A percentile compares a stretch with the other conserved stretches of the same genome.
Evolutionary conservation across 2,329 filamentous ascomycete species (phyloP).

Genomic region (Pseudogymnoascus sp.): DNA sequence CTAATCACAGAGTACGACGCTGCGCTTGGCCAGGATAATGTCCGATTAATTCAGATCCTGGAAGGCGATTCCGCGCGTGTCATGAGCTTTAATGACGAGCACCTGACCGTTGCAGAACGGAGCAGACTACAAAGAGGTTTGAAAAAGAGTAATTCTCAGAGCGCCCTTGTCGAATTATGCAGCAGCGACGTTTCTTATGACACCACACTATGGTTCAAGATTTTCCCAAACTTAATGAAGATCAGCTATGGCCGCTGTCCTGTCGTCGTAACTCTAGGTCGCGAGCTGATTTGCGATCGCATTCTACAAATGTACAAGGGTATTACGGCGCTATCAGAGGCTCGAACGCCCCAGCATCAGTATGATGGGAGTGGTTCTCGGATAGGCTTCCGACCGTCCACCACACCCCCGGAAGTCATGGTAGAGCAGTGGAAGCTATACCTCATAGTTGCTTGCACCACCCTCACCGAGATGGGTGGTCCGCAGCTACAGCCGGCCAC

Average conservation of each 20-base stretch:
- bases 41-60: slow-evolving; percentile 80
- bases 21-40: slow-evolving; percentile 67
- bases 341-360: slow-evolving; percentile 49
- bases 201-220: slow-evolving; percentile 91
- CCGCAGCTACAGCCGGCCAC: slow-evolving; percentile 48
- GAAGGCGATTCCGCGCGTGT: slow-evolving; percentile 83
- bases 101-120: slow-evolving; percentile 82
- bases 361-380: slow-evolving; percentile 46
- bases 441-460: slow-evolving; percentile 93
- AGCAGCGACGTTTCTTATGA: slow-evolving; percentile 94
- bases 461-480: slow-evolving; percentile 72
- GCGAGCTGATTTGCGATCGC: slow-evolving; percentile 87
- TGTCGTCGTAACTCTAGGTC: slow-evolving; percentile 80
- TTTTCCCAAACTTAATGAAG: slow-evolving; percentile 90
- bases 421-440: slow-evolving; percentile 98
- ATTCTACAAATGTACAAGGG: slow-evolving; percentile 87
- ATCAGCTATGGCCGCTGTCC: slow-evolving; percentile 87
- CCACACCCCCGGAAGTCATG: slow-evolving; percentile 73
- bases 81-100: slow-evolving; percentile 86
- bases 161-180: slow-evolving; percentile 85
- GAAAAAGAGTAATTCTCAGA: slow-evolving; percentile 73
- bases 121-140: slow-evolving; percentile 87
- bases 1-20: slow-evolving; percentile 91
- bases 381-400: slow-evolving; percentile 44
- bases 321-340: slow-evolving; percentile 72